These are phyloP conservation scores for Trapa incisa DNA, from an alignment of 345 rosid genomes.

Conservation along the genomic window DNA sequence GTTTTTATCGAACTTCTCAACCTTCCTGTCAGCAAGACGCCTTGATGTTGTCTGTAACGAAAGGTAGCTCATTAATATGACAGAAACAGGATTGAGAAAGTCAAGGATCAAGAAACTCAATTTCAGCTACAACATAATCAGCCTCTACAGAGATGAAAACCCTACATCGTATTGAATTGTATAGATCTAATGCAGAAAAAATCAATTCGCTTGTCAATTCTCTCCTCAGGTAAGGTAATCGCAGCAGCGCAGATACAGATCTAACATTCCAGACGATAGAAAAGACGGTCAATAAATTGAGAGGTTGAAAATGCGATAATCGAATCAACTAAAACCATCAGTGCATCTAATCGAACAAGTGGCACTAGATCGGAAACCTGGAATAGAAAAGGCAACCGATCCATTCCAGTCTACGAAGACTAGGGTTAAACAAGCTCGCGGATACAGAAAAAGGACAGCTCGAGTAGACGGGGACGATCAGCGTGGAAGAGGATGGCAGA, in stretches of 20 bases:
- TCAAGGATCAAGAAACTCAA: background rate
- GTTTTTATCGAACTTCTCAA: slow-evolving; percentile 75
- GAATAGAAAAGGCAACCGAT: background rate
- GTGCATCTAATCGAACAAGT: background rate
- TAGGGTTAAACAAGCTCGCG: background rate
- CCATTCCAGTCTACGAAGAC: background rate
- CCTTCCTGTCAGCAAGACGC: slow-evolving; percentile 75
- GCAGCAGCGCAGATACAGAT: background rate
- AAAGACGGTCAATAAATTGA: background rate
- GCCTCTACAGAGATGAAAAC: too few relatives aligned
- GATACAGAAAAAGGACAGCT: background rate
- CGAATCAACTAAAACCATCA: background rate
- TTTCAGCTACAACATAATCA: too few relatives aligned
- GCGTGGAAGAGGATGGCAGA: background rate
- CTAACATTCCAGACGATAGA: background rate
- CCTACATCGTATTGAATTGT: too few relatives aligned
- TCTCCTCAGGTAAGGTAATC: too few relatives aligned
- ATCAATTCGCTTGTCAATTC: background rate
- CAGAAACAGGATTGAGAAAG: background rate
- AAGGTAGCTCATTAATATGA: background rate
- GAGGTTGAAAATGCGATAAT: background rate
- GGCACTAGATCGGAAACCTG: background rate
- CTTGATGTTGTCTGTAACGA: slow-evolving; percentile 68
- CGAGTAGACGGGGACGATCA: background rate
- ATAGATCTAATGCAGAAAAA: background rate